Base-by-base conservation (phyloP, 495 filamentous ascomycete species). In the Trichoderma orchidacearum region DNA sequence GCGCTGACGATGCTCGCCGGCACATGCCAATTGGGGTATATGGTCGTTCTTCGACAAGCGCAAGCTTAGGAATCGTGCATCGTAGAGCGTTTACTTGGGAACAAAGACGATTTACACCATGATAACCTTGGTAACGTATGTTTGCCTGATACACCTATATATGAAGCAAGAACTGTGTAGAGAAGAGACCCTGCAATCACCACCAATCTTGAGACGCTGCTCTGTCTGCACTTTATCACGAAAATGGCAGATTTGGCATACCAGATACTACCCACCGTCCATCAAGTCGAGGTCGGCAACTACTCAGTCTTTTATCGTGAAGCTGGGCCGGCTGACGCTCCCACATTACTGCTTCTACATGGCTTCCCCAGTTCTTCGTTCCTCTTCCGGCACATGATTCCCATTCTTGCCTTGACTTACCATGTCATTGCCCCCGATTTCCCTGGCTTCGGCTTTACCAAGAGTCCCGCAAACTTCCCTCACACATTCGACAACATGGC, bases 311-410 rank as follows among this genome's bases (percentile, higher is more conserved):
- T 86, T 67, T 84, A 83, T 63, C 76, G 77, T 17, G 63, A 70
- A 51, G 66, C 77, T 0, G 75, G 77, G 2, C 58, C 66, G 1
- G 48, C 59, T 45, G 53, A 62, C 55, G 66, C 68, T 2, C 79
- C 81, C 3, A 67, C 72, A 2, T 60, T 85, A 21, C 75, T 85
- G 52, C 75, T 86, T 30, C 77, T 86, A 15, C 81, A 85, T 55
- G 82, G 81, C 50, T 85, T 82, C 60, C 82, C 82, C 0, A 73
- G 75, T 9, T 84, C 81, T 3, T 85, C 83, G 0, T 74, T 82
- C 64, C 75, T 80, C 65, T 85, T 78, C 63, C 79, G 80, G 41
- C 72, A 81, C 58, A 63, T 84, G 12, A 83, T 86, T 53, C 80
- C 83, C 5, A 66, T 82, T 29, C 73, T 86, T 8, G 70, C 74